phyloP scores from a whole-genome alignment of 306 rosid species.

The Oemleria cerasiformis region DNA sequence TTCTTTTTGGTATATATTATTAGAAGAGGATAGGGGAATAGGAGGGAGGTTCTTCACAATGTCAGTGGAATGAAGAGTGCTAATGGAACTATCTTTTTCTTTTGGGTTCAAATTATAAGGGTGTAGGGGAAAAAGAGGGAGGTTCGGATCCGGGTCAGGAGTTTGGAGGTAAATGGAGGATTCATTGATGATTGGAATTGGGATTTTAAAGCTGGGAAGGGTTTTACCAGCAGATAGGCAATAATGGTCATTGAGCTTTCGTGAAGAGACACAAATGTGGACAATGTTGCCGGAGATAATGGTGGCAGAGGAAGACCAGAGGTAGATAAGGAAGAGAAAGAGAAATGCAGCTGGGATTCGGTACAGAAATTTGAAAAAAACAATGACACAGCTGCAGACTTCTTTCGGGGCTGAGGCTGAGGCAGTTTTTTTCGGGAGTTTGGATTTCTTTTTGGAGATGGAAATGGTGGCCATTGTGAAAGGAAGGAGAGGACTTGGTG shows the following conservation, averaged over 20 bases:
- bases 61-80: conserved; percentile 1
- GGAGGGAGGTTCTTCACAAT: not conserved
- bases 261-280: conserved; percentile 65
- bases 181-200: conserved; percentile 28
- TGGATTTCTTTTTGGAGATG: conserved; percentile 43
- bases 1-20: not conserved
- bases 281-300: conserved; percentile 57
- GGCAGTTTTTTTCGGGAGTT: conserved; percentile 30
- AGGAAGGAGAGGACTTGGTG: conserved; percentile 8
- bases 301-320: conserved; percentile 63
- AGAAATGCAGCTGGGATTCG: conserved; percentile 42
- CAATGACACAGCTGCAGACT: not conserved
- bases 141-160: not conserved
- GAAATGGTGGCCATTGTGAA: conserved; percentile 45
- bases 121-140: not conserved
- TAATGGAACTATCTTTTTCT: not conserved
- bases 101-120: not conserved
- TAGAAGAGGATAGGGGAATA: not conserved
- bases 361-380: conserved; percentile 28
- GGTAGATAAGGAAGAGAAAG: conserved; percentile 49
- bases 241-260: conserved; percentile 58
- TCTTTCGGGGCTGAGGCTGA: conserved; percentile 10
- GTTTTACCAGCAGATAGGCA: conserved; percentile 64
- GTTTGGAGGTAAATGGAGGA: conserved; percentile 1
- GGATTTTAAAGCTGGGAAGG: conserved; percentile 47